phyloP scores from a whole-genome alignment of 2,329 filamentous ascomycete species.

The Pyricularia sp. region DNA sequence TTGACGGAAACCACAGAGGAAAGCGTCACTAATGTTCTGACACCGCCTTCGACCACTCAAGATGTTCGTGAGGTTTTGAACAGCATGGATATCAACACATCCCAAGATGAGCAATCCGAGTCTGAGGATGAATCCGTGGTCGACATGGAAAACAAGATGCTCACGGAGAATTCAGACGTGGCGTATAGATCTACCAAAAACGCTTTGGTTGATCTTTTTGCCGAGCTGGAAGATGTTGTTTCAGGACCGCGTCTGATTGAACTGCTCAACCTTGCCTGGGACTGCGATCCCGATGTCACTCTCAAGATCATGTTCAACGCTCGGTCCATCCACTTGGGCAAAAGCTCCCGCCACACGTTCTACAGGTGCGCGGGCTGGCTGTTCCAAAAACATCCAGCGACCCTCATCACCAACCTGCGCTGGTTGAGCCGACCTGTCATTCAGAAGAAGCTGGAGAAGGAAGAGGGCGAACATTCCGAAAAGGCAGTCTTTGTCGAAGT shows the following conservation, averaged over 20 bases:
- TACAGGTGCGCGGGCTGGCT: slow-evolving; percentile 49
- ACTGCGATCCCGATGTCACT: slow-evolving; percentile 33
- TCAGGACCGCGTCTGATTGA: slow-evolving; percentile 25
- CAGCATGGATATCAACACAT: slow-evolving; percentile 2
- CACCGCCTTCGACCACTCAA: slow-evolving; percentile 8
- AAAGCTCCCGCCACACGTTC: slow-evolving; percentile 38
- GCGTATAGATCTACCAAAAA: slow-evolving; percentile 35
- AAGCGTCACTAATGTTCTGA: slow-evolving; percentile 1
- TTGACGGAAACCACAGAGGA: slow-evolving; percentile 8
- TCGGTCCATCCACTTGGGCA: slow-evolving; percentile 52
- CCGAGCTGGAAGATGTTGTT: slow-evolving; percentile 34
- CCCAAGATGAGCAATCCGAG: not conserved
- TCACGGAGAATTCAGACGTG: slow-evolving; percentile 42
- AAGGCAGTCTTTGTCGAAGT: slow-evolving; percentile 25
- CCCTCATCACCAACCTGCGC: slow-evolving; percentile 40
- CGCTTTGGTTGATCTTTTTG: slow-evolving; percentile 43
- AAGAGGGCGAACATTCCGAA: slow-evolving; percentile 18
- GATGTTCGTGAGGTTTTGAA: slow-evolving; percentile 7
- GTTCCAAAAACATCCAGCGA: slow-evolving; percentile 41
- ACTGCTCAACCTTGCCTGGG: slow-evolving; percentile 40
- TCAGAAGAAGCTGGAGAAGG: slow-evolving; percentile 38
- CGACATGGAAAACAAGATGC: slow-evolving; percentile 31
- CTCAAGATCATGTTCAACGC: slow-evolving; percentile 52
- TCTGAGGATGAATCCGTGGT: not conserved
- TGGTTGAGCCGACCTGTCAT: slow-evolving; percentile 49